phyloP scores from a whole-genome alignment of 129 eudicot genomes.

The Helianthus tuberosus region DNA sequence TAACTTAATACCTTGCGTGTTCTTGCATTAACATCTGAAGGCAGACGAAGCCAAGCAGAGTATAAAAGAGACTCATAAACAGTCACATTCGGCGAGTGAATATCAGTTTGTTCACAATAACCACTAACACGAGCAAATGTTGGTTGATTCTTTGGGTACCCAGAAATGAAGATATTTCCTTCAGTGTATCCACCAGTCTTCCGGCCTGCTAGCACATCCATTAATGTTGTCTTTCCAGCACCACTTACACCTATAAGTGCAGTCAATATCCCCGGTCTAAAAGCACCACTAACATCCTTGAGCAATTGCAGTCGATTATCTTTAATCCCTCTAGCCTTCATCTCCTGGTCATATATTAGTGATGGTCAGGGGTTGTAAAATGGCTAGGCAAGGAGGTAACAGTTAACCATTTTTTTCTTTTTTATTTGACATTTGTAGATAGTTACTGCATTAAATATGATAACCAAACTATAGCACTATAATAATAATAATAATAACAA shows the following conservation, averaged over 20 bases:
- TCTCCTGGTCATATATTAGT: neutral
- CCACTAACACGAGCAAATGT: conserved; percentile 36
- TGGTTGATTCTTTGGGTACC: conserved; percentile 28
- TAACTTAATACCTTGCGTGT: conserved; percentile 22
- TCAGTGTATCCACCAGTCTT: conserved; percentile 27
- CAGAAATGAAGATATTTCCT: conserved; percentile 28
- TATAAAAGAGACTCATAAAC: conserved; percentile 32
- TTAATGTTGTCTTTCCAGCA: conserved; percentile 30
- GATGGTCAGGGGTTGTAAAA: neutral
- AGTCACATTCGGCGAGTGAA: conserved; percentile 28
- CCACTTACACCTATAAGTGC: conserved; percentile 31
- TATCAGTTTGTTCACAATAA: conserved; percentile 30
- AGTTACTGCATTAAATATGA: too few relatives aligned
- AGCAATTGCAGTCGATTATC: conserved; percentile 20
- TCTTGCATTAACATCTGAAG: conserved; percentile 20
- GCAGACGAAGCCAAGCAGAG: conserved; percentile 29
- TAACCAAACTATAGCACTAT: too few relatives aligned
- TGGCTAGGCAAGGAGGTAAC: neutral
- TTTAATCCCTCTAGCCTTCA: conserved; percentile 24
- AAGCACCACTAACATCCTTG: conserved; percentile 34
- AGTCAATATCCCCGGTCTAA: conserved; percentile 28
- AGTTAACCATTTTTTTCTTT: too few relatives aligned
- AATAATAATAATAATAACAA: neutral
- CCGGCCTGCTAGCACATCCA: conserved; percentile 30
- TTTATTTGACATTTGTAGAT: too few relatives aligned